These are phyloP conservation scores for Lophiotrema nucula DNA, from an alignment of 495 filamentous ascomycete species.

Conservation along the genomic window DNA sequence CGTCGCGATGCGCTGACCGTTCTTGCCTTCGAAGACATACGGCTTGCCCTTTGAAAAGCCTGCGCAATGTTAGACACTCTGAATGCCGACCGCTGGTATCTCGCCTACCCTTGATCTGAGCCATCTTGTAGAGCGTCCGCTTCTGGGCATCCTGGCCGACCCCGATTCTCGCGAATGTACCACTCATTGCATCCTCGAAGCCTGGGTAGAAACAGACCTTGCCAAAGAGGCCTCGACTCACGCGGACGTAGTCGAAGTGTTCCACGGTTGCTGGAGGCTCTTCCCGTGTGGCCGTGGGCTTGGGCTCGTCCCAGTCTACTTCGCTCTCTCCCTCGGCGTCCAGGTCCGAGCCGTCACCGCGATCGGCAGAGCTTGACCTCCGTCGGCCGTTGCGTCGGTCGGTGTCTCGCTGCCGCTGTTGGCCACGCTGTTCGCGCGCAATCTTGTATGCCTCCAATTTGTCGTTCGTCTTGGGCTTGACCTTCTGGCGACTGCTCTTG, in stretches of 20 bases:
- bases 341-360: conserved; percentile 53
- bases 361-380: conserved; percentile 32
- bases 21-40: conserved; percentile 50
- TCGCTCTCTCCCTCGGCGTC: conserved; percentile 79
- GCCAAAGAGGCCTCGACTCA: conserved; percentile 78
- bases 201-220: conserved; percentile 87
- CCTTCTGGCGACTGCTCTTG: conserved; percentile 80
- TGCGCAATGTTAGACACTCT: too few species aligned
- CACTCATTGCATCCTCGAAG: conserved; percentile 74
- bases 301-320: conserved; percentile 65
- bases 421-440: conserved; percentile 78
- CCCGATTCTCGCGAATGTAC: conserved; percentile 78
- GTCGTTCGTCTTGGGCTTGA: conserved; percentile 45
- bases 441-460: conserved; percentile 77
- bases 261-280: conserved; percentile 66
- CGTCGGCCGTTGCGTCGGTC: conserved; percentile 59
- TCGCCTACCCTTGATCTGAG: conserved; percentile 73
- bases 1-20: conserved; percentile 18
- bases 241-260: conserved; percentile 76
- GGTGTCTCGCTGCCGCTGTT: conserved; percentile 69
- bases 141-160: conserved; percentile 68
- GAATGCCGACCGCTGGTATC: too few species aligned
- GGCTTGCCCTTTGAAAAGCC: conserved; percentile 74
- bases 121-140: conserved; percentile 76
- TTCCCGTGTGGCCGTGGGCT: conserved; percentile 48